Evolutionary conservation across 352 stramenopile genomes (phyloP).

Genomic region (Globisporangium parvum): DNA sequence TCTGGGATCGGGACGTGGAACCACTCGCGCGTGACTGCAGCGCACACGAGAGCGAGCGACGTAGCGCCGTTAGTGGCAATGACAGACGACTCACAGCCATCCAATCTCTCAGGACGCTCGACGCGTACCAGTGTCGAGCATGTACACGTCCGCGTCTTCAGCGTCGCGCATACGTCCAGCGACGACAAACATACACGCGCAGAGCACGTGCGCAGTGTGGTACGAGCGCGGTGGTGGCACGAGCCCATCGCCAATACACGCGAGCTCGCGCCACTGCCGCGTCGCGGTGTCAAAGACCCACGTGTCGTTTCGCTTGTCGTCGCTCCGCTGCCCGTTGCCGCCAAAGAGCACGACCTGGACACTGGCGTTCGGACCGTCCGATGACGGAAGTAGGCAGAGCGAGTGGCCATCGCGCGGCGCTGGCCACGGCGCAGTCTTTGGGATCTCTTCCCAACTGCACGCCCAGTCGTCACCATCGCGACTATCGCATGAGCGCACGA

Average conservation of each 20-base stretch:
- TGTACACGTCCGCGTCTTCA: constrained; percentile 41
- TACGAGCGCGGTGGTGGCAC: constrained; percentile 52
- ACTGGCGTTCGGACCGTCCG: neutral
- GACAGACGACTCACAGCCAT: too few relatives aligned
- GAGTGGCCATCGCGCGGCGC: constrained; percentile 55
- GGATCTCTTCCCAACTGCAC: constrained; percentile 25
- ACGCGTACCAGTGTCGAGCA: constrained; percentile 37
- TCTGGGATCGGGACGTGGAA: constrained; percentile 34
- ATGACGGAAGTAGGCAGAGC: constrained; percentile 27
- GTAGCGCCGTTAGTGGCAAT: neutral
- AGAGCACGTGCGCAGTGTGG: constrained; percentile 51
- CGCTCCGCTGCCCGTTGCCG: constrained; percentile 62
- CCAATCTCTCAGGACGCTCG: neutral
- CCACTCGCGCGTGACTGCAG: constrained; percentile 28
- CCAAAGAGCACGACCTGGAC: constrained; percentile 43
- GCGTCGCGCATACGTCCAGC: constrained; percentile 41
- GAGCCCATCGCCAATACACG: constrained; percentile 24
- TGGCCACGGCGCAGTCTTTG: constrained; percentile 17
- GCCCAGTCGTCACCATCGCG: neutral
- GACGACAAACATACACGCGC: constrained; percentile 50
- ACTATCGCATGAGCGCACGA: neutral
- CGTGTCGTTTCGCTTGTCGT: constrained; percentile 64
- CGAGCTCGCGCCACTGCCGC: constrained; percentile 28
- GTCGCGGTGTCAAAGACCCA: constrained; percentile 49
- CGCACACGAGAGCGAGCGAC: too few relatives aligned